Percentiles rank a stretch among this genome's conserved stretches.
phyloP scores from a whole-genome alignment of 805 yeast species.

The Suhomyces tanzawaensis region DNA sequence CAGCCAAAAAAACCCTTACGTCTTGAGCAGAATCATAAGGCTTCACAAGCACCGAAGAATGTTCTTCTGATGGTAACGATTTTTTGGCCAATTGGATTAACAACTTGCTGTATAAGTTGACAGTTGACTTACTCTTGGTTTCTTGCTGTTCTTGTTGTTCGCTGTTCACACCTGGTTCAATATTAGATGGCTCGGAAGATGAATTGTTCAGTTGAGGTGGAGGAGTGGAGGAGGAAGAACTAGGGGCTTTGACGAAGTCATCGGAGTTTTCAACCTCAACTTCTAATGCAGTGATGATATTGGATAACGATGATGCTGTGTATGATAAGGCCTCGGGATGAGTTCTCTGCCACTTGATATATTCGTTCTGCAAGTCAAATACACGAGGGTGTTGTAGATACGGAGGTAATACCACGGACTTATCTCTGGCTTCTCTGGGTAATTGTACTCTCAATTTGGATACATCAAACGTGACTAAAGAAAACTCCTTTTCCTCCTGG shows the following conservation, averaged over 20 bases:
- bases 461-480: conserved; percentile 63
- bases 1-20: conserved; percentile 60
- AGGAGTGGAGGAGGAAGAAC: conserved; percentile 9
- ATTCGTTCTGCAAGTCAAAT: conserved; percentile 76
- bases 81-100: conserved; percentile 47
- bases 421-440: conserved; percentile 78
- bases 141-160: conserved; percentile 1
- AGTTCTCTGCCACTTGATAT: conserved; percentile 60
- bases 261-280: conserved; percentile 26
- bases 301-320: conserved; percentile 33
- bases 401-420: conserved; percentile 65
- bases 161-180: not conserved
- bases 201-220: conserved; percentile 3
- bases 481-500: conserved; percentile 48
- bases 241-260: conserved; percentile 6
- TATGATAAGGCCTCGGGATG: conserved; percentile 51
- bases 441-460: conserved; percentile 76
- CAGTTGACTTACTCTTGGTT: conserved; percentile 46
- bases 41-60: conserved; percentile 55
- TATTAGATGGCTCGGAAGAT: not conserved
- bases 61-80: conserved; percentile 49
- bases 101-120: conserved; percentile 43
- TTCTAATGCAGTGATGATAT: conserved; percentile 48
- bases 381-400: conserved; percentile 73
- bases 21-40: conserved; percentile 82